Evolutionary conservation across 192 early-diverging fungal genomes (phyloP).

Genomic region (Cetraspora pellucida): DNA sequence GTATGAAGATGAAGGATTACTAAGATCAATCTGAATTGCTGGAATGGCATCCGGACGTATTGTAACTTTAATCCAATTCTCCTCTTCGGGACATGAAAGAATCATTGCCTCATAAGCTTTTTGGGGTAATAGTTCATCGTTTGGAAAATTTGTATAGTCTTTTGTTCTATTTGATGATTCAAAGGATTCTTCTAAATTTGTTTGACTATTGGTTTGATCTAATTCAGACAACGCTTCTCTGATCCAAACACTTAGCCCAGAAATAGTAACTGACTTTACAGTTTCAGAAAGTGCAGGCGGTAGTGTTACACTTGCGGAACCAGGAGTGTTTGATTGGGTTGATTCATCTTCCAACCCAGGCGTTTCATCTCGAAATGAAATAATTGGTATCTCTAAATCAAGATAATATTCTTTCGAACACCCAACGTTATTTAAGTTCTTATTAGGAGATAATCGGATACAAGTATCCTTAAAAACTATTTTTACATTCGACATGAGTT

Average conservation of each 20-base stretch:
- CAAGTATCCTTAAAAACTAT: slow-evolving; percentile 62
- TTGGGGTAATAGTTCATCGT: neutral
- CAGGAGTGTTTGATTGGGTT: slow-evolving; percentile 2
- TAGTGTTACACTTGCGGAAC: slow-evolving; percentile 42
- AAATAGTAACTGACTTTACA: slow-evolving; percentile 54
- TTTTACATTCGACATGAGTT: slow-evolving; percentile 80
- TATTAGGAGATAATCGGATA: slow-evolving; percentile 46
- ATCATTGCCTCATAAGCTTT: slow-evolving; percentile 47
- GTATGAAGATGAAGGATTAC: slow-evolving; percentile 23
- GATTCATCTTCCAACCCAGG: slow-evolving; percentile 49
- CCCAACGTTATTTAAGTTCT: neutral
- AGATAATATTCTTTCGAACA: slow-evolving; percentile 48
- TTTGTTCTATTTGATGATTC: neutral
- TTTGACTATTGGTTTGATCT: neutral
- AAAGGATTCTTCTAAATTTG: neutral
- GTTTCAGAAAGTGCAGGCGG: slow-evolving; percentile 46
- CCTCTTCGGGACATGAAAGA: slow-evolving; percentile 50
- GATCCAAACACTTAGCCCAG: slow-evolving; percentile 56
- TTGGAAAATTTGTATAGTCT: neutral
- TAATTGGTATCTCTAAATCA: slow-evolving; percentile 50
- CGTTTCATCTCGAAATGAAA: slow-evolving; percentile 63
- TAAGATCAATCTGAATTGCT: slow-evolving; percentile 23
- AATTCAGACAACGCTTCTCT: slow-evolving; percentile 2
- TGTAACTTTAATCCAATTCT: slow-evolving; percentile 51
- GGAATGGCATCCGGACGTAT: slow-evolving; percentile 40